A percentile compares a stretch with the other conserved stretches of the same genome.
These are phyloP conservation scores for Raphanus sativus DNA, from an alignment of 345 rosid species.

Conservation along the genomic window DNA sequence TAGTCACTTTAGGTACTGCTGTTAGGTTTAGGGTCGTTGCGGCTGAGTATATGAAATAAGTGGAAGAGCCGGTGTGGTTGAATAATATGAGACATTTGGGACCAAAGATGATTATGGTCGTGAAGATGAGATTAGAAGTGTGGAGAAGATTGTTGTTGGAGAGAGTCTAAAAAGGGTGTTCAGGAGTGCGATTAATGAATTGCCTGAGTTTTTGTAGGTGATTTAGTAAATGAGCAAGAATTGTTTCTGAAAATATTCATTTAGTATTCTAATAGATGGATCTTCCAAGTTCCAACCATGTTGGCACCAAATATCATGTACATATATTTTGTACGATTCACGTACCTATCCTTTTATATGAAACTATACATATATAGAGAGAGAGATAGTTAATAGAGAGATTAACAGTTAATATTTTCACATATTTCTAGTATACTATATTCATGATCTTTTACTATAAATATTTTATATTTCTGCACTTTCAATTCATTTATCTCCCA, in stretches of 20 bases:
- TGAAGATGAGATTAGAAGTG: slow-evolving; percentile 47
- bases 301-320: background rate
- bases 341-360: too few species aligned
- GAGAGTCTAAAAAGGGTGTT: slow-evolving; percentile 50
- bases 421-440: too few species aligned
- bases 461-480: too few species aligned
- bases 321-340: too few species aligned
- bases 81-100: slow-evolving; percentile 77
- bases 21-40: slow-evolving; percentile 34
- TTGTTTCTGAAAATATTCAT: background rate
- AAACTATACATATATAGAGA: too few species aligned
- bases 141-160: slow-evolving; percentile 52
- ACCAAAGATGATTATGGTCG: slow-evolving; percentile 62
- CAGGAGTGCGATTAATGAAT: slow-evolving; percentile 44
- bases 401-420: too few species aligned
- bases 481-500: too few species aligned
- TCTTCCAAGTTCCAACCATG: background rate
- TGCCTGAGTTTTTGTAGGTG: slow-evolving; percentile 39
- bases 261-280: background rate
- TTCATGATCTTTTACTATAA: too few species aligned
- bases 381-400: too few species aligned
- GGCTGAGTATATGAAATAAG: slow-evolving; percentile 48
- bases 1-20: slow-evolving; percentile 42
- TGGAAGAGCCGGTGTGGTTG: slow-evolving; percentile 60
- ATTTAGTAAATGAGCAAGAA: background rate